Percentiles rank a stretch among this genome's conserved stretches.
Evolutionary conservation across 495 filamentous ascomycete genomes (phyloP).

Genomic region (Aspergillus kassunensis): DNA sequence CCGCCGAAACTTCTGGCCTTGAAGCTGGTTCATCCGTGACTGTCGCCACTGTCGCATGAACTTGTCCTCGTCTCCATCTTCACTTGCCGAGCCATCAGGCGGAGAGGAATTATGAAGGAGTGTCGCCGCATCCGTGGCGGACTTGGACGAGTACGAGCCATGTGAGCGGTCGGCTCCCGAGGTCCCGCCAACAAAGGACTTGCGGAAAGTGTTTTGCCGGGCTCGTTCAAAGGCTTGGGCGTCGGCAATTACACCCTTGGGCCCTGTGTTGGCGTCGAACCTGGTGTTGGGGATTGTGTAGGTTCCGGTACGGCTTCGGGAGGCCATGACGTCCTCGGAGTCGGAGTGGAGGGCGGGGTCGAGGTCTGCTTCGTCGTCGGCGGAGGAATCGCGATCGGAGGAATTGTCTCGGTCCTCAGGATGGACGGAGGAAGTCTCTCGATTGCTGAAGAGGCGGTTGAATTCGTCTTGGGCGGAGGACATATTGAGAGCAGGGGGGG

Average conservation of each 20-base stretch:
- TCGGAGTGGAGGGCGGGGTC: slow-evolving; percentile 55
- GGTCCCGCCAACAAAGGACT: slow-evolving; percentile 31
- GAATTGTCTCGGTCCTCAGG: slow-evolving; percentile 52
- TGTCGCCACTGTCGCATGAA: slow-evolving; percentile 84
- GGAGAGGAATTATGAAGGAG: slow-evolving; percentile 42
- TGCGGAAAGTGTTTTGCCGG: slow-evolving; percentile 58
- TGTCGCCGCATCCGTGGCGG: slow-evolving; percentile 37
- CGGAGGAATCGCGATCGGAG: slow-evolving; percentile 47
- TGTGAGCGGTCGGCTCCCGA: slow-evolving; percentile 30
- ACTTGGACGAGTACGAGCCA: slow-evolving; percentile 22
- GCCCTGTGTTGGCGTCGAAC: slow-evolving; percentile 86
- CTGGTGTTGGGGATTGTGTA: slow-evolving; percentile 55
- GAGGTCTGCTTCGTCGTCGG: slow-evolving; percentile 49
- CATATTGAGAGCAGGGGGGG: slow-evolving; percentile 46
- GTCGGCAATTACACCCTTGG: slow-evolving; percentile 97
- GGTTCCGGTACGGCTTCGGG: slow-evolving; percentile 31
- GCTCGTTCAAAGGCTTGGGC: slow-evolving; percentile 86
- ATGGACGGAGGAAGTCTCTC: slow-evolving; percentile 44
- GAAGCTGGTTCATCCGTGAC: slow-evolving; percentile 71
- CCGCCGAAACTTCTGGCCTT: slow-evolving; percentile 51
- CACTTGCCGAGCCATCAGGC: slow-evolving; percentile 36
- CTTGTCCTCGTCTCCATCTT: slow-evolving; percentile 67
- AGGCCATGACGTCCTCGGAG: slow-evolving; percentile 46
- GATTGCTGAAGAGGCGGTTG: slow-evolving; percentile 62
- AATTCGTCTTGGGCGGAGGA: slow-evolving; percentile 81